phyloP scores from a whole-genome alignment of 352 stramenopile genomes.

The Globisporangium echinulatum region DNA sequence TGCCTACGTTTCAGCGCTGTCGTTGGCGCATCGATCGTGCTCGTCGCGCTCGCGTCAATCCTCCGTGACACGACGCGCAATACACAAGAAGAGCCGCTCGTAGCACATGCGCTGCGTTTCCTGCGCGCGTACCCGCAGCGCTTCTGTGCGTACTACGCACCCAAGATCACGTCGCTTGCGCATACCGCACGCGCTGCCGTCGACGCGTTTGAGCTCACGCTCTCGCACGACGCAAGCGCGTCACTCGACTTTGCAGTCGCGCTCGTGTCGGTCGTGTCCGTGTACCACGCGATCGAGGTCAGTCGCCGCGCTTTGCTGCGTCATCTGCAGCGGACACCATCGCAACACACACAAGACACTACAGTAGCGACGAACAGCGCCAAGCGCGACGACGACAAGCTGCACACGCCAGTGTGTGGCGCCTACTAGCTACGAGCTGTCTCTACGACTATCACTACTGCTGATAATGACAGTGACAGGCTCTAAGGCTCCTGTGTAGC shows the following conservation, averaged over 20 bases:
- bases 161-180: conserved; percentile 1
- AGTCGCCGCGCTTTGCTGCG: conserved; percentile 1
- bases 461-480: background rate
- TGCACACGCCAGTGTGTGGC: background rate
- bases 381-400: background rate
- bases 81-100: no score
- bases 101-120: background rate
- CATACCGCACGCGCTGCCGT: background rate
- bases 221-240: conserved; percentile 8
- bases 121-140: conserved; percentile 11
- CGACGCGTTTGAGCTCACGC: conserved; percentile 4
- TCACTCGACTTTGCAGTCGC: conserved; percentile 15
- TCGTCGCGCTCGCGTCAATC: background rate
- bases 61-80: background rate
- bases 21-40: background rate
- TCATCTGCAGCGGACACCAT: background rate
- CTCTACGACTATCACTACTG: no score
- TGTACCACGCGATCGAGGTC: conserved; percentile 15
- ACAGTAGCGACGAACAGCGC: background rate
- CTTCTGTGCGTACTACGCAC: conserved; percentile 16
- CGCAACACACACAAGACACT: no score
- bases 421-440: background rate
- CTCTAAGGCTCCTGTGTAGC: no score
- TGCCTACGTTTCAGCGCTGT: background rate
- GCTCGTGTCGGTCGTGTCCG: conserved; percentile 9